These are phyloP conservation scores for Paraphaeosphaeria sporulosa DNA, from an alignment of 2,329 filamentous ascomycete genomes.

Conservation along the genomic window DNA sequence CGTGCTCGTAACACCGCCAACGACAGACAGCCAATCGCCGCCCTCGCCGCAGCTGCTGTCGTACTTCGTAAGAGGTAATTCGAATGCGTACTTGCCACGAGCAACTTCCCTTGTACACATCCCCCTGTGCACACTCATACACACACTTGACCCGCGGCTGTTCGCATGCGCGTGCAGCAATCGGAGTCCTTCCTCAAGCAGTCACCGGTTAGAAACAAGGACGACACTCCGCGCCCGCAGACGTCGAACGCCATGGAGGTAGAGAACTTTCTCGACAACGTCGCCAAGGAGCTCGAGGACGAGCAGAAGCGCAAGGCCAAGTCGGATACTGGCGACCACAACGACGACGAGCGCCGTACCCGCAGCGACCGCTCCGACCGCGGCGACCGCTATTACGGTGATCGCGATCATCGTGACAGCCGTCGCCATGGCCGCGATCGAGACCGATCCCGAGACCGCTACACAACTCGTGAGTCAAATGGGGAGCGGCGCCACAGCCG, in stretches of 20 bases:
- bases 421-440: slow-evolving; percentile 39
- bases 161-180: neutral
- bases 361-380: slow-evolving; percentile 32
- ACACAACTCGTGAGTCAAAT: slow-evolving; percentile 41
- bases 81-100: neutral
- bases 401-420: slow-evolving; percentile 30
- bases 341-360: slow-evolving; percentile 43
- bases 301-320: slow-evolving; percentile 38
- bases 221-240: neutral
- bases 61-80: neutral
- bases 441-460: slow-evolving; percentile 31
- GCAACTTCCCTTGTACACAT: neutral
- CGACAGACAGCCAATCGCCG: slow-evolving; percentile 3
- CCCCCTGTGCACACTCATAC: neutral
- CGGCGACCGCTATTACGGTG: slow-evolving; percentile 27
- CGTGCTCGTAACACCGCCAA: neutral
- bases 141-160: neutral
- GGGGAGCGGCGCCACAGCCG: slow-evolving; percentile 43
- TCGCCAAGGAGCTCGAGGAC: slow-evolving; percentile 18
- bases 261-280: slow-evolving; percentile 83
- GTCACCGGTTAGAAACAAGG: neutral
- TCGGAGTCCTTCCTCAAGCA: neutral
- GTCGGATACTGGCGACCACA: slow-evolving; percentile 45
- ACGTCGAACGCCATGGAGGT: slow-evolving; percentile 69
- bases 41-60: slow-evolving; percentile 11